These are phyloP conservation scores for Pythium rishiriense DNA, from an alignment of 352 stramenopile species.

Conservation along the genomic window DNA sequence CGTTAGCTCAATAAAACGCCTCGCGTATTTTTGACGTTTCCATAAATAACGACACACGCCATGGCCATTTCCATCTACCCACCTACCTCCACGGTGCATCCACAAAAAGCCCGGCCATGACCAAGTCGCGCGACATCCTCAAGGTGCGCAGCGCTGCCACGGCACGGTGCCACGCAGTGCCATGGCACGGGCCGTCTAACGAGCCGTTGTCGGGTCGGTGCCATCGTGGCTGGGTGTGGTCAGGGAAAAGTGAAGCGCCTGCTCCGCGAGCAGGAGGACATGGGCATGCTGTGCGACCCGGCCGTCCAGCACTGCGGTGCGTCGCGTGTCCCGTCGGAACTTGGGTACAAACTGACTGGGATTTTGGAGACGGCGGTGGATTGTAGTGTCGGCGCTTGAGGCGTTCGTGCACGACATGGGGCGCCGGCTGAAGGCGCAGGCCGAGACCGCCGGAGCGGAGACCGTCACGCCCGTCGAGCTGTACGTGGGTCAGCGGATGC, in stretches of 20 bases:
- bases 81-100: no score
- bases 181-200: no score
- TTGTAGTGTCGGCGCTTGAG: slow-evolving; percentile 58
- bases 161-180: neutral
- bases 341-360: neutral
- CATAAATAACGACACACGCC: no score
- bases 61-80: no score
- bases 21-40: no score
- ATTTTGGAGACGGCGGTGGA: neutral
- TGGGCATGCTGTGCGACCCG: slow-evolving; percentile 63
- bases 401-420: slow-evolving; percentile 64
- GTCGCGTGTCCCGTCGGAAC: neutral
- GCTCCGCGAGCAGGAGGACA: slow-evolving; percentile 67
- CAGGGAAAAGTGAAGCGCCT: slow-evolving; percentile 64
- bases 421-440: slow-evolving; percentile 38
- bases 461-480: slow-evolving; percentile 61
- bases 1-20: no score
- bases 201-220: neutral
- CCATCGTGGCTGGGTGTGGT: neutral
- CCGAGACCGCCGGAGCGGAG: slow-evolving; percentile 14
- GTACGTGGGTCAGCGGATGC: no score
- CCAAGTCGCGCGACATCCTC: slow-evolving; percentile 50
- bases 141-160: slow-evolving; percentile 41
- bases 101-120: no score
- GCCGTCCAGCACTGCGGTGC: slow-evolving; percentile 49